Conservation (phyloP, 768 basidiomycete genomes). For the Leccinum variicolor region DNA sequence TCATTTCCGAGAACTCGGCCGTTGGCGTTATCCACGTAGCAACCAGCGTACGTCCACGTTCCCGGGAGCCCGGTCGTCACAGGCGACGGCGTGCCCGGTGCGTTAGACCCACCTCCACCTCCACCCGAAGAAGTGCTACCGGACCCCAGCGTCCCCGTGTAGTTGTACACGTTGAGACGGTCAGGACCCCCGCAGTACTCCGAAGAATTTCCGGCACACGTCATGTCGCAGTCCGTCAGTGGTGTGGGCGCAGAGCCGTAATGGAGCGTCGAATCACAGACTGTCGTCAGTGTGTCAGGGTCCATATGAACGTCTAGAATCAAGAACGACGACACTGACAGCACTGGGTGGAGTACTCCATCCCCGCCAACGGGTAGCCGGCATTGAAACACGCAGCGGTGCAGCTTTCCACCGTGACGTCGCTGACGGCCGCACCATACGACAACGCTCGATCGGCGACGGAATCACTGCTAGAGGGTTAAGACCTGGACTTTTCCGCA, state of each 20-base stretch:
- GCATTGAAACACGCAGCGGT: slow-evolving; percentile 44
- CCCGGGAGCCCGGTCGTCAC: slow-evolving; percentile 51
- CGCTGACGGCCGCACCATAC: slow-evolving; percentile 32
- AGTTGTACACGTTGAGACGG: slow-evolving; percentile 29
- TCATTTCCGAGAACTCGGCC: slow-evolving; percentile 57
- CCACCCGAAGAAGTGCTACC: not conserved
- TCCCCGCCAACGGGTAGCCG: slow-evolving; percentile 39
- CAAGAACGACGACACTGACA: slow-evolving; percentile 34
- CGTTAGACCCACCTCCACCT: not conserved
- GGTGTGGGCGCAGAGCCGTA: slow-evolving; percentile 34
- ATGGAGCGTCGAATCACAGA: slow-evolving; percentile 16
- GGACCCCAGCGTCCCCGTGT: not conserved
- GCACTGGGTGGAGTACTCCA: slow-evolving; percentile 47
- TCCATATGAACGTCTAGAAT: slow-evolving; percentile 35
- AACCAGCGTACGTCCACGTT: slow-evolving; percentile 58
- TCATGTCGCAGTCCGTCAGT: slow-evolving; percentile 49
- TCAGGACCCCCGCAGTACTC: slow-evolving; percentile 76
- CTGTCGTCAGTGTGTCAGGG: slow-evolving; percentile 38
- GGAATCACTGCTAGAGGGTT: slow-evolving; percentile 31
- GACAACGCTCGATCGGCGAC: slow-evolving; percentile 32
- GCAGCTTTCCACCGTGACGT: slow-evolving; percentile 49
- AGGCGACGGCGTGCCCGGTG: slow-evolving; percentile 23
- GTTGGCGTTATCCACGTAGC: slow-evolving; percentile 69
- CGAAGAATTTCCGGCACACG: slow-evolving; percentile 26
- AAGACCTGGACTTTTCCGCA: not conserved